Conservation (phyloP, 768 basidiomycete genomes). For the Sarcodon sp. region DNA sequence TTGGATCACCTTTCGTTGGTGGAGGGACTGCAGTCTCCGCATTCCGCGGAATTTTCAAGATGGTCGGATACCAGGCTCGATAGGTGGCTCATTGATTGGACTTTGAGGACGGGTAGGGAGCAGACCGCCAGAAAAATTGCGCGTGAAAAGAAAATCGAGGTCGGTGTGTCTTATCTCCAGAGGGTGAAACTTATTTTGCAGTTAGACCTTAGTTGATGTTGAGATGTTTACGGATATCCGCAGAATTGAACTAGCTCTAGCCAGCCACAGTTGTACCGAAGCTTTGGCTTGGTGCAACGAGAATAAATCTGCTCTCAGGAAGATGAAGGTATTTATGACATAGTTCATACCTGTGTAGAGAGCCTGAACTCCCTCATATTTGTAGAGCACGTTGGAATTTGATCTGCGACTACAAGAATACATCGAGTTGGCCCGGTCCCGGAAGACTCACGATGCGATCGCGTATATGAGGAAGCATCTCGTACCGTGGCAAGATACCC, state of each 20-base stretch:
- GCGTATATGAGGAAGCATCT: slow-evolving; percentile 76
- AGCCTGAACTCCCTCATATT: not conserved
- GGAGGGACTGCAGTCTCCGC: slow-evolving; percentile 40
- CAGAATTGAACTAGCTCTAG: slow-evolving; percentile 74
- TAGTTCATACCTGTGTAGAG: not conserved
- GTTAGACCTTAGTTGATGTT: slow-evolving; percentile 77
- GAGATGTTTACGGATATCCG: slow-evolving; percentile 85
- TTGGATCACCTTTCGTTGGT: slow-evolving; percentile 56
- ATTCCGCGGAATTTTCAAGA: slow-evolving; percentile 44
- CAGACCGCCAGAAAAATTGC: slow-evolving; percentile 70
- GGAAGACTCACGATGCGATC: slow-evolving; percentile 66
- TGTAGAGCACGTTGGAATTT: slow-evolving; percentile 92
- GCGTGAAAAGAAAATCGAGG: slow-evolving; percentile 68
- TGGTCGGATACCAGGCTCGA: slow-evolving; percentile 79
- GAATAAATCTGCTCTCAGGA: slow-evolving; percentile 85
- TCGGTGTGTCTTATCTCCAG: slow-evolving; percentile 18
- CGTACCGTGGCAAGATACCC: slow-evolving; percentile 70
- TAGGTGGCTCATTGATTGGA: slow-evolving; percentile 91
- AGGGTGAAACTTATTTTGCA: not conserved
- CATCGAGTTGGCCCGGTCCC: slow-evolving; percentile 73
- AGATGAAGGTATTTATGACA: slow-evolving; percentile 54
- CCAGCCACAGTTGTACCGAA: slow-evolving; percentile 68
- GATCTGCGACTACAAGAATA: slow-evolving; percentile 92
- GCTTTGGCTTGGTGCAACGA: slow-evolving; percentile 94
- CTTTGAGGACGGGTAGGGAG: slow-evolving; percentile 66